A percentile compares a stretch with the other conserved stretches of the same genome.
Conservation (phyloP, 495 filamentous ascomycete species). For the Penicilliopsis zonata region DNA sequence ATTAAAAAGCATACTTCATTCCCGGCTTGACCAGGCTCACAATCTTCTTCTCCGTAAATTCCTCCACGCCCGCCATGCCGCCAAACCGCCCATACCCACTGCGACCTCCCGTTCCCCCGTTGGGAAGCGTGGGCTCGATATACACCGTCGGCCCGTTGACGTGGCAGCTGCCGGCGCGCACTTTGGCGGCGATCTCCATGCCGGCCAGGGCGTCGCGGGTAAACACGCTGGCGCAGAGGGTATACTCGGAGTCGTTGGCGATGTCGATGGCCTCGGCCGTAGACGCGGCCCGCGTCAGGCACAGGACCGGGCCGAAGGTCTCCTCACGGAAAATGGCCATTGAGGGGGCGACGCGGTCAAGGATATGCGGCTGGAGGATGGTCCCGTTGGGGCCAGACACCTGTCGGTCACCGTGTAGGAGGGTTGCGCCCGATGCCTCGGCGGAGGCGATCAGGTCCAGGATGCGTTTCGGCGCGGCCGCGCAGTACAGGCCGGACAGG, state of each 20-base stretch:
- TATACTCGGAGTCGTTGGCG: slow-evolving; percentile 20
- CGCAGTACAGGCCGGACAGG: neutral
- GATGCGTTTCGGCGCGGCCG: neutral
- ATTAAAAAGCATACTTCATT: slow-evolving; percentile 6
- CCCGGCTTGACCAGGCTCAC: slow-evolving; percentile 5
- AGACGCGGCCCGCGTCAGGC: slow-evolving; percentile 12
- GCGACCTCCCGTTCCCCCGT: slow-evolving; percentile 17
- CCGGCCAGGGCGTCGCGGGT: slow-evolving; percentile 16
- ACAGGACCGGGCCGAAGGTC: slow-evolving; percentile 21
- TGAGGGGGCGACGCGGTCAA: slow-evolving; percentile 12
- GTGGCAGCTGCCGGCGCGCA: slow-evolving; percentile 18
- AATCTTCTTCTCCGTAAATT: slow-evolving; percentile 1
- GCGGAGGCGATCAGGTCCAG: neutral
- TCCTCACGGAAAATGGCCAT: slow-evolving; percentile 21
- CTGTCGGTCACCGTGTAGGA: slow-evolving; percentile 12
- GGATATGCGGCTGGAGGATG: slow-evolving; percentile 11
- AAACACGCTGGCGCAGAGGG: slow-evolving; percentile 21
- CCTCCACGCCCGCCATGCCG: slow-evolving; percentile 3
- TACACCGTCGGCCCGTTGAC: slow-evolving; percentile 23
- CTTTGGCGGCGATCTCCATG: slow-evolving; percentile 14
- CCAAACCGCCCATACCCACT: slow-evolving; percentile 25
- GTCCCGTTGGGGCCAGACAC: slow-evolving; percentile 7
- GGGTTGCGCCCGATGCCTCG: slow-evolving; percentile 11
- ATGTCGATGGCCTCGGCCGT: slow-evolving; percentile 19
- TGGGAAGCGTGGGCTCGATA: slow-evolving; percentile 19